Evolutionary conservation across 2,329 filamentous ascomycete species (phyloP), one percentile per base, ranked within the genome.

Genomic region (Fusarium brachygibbosum): DNA sequence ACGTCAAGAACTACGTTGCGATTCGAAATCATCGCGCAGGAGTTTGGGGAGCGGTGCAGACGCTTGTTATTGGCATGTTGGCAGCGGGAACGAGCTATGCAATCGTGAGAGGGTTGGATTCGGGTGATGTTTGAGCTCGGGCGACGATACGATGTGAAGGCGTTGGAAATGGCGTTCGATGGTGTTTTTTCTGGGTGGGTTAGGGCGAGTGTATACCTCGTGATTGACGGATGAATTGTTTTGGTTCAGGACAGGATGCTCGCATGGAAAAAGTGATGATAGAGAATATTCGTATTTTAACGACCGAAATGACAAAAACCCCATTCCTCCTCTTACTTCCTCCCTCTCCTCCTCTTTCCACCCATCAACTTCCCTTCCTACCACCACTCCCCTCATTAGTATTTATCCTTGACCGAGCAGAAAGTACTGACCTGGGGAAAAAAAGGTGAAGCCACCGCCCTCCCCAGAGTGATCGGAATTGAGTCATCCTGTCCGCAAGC

Each of bases 391-490:
- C 76, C 60, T 72, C 70, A 76, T 75, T 74, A 77, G 73, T 76
- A 40, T 19, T 23, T 16, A 74, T 74, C 68, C 75, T 75, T 68
- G 46, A 35, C 31, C 57, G 23, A 1, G 13, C 4, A 35, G 21
- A 42, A 19, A 62, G 46, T 23, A 75, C 76, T 76, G 69, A 78
- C 76, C 74, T 75, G 58, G 3, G 12, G 6, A 73, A 76, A 76
- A 77, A 70, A 70, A 73, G 67, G 34, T 80, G 78, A 81, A 80
- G 78, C 70, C 90, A 88, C 88, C 90, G 87, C 88, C 90, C 91
- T 87, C 89, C 87, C 86, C 90, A 91, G 91, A 93, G 88, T 94
- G 90, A 94, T 93, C 91, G 90, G 92, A 94, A 94, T 94, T 91
- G 91, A 93, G 93, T 93, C 85, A 79, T 90, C 78, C 58, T 46